These are phyloP conservation scores for Coniochaeta prunicola DNA, from an alignment of 2,329 filamentous ascomycete species.

Conservation along the genomic window DNA sequence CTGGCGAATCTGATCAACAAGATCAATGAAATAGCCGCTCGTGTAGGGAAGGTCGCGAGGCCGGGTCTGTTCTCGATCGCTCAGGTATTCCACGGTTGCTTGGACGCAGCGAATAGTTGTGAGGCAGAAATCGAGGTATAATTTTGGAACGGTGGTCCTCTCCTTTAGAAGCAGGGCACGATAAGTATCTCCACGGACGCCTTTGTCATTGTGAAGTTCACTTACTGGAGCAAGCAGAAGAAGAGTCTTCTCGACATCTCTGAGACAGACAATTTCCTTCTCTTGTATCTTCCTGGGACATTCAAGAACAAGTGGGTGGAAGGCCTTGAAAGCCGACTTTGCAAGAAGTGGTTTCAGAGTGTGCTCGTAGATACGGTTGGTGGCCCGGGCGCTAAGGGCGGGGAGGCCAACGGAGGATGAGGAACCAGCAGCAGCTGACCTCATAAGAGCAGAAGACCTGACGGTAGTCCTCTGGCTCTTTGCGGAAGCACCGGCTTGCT, in stretches of 20 bases:
- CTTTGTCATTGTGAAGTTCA: slow-evolving; percentile 46
- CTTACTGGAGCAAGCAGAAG: slow-evolving; percentile 92
- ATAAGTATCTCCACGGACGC: slow-evolving; percentile 59
- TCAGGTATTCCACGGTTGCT: slow-evolving; percentile 78
- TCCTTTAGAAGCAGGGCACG: slow-evolving; percentile 68
- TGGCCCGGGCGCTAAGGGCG: slow-evolving; percentile 61
- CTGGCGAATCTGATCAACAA: slow-evolving; percentile 85
- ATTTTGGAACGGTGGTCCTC: slow-evolving; percentile 60
- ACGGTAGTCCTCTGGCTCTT: slow-evolving; percentile 29
- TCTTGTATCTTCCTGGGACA: slow-evolving; percentile 72
- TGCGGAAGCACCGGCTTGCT: slow-evolving; percentile 35
- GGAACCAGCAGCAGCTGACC: slow-evolving; percentile 41
- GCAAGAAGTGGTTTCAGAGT: slow-evolving; percentile 72
- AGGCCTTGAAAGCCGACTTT: slow-evolving; percentile 67
- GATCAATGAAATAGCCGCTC: slow-evolving; percentile 94
- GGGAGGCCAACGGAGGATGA: slow-evolving; percentile 42
- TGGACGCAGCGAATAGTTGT: slow-evolving; percentile 86
- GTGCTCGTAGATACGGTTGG: slow-evolving; percentile 71
- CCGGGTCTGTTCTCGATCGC: slow-evolving; percentile 78
- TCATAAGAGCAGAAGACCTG: slow-evolving; percentile 51
- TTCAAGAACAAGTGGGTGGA: slow-evolving; percentile 71
- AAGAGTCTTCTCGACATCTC: slow-evolving; percentile 90
- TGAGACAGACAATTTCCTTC: slow-evolving; percentile 82
- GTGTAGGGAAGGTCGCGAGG: slow-evolving; percentile 85
- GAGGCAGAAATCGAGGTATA: slow-evolving; percentile 84